A percentile compares a stretch with the other conserved stretches of the same genome.
phyloP scores from a whole-genome alignment of 228 moss, liverwort and hornwort genomes.

The Sphagnum fallax region DNA sequence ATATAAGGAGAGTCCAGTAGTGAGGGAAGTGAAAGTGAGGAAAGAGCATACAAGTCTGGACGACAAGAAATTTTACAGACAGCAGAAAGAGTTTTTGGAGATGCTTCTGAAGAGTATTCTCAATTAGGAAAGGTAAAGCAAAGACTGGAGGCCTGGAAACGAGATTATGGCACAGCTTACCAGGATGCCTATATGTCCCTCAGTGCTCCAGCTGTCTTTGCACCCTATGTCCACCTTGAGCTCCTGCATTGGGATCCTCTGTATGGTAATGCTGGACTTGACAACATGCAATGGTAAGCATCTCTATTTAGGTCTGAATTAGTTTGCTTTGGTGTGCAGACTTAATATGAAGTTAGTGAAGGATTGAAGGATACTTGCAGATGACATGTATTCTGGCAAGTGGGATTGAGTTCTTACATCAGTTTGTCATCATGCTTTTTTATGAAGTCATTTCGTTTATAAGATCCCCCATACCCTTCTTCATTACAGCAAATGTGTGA shows the following conservation, averaged over 20 bases:
- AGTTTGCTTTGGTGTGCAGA: too few species aligned
- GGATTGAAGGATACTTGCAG: too few species aligned
- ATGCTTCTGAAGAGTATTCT: constrained; percentile 84
- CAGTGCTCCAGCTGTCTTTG: constrained; percentile 87
- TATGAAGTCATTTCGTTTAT: too few species aligned
- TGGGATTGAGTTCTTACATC: too few species aligned
- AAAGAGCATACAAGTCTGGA: constrained; percentile 72
- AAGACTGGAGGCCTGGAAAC: constrained; percentile 81
- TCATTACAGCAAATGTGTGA: too few species aligned
- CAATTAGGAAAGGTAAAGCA: constrained; percentile 82
- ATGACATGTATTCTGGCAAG: too few species aligned
- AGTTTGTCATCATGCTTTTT: too few species aligned
- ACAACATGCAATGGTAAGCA: constrained; percentile 67
- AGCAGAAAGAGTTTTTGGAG: constrained; percentile 77
- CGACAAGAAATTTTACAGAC: constrained; percentile 77
- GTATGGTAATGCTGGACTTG: constrained; percentile 72
- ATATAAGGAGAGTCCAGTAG: constrained; percentile 96
- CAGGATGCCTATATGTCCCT: constrained; percentile 88
- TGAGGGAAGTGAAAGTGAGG: constrained; percentile 96
- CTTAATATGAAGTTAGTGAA: too few species aligned
- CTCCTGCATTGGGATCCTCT: constrained; percentile 97
- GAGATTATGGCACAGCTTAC: constrained; percentile 61
- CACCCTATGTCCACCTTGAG: constrained; percentile 87
- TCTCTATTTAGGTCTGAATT: background rate
- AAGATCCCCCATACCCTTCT: too few species aligned